Percentiles rank a stretch among this genome's conserved stretches.
phyloP scores from a whole-genome alignment of 2,329 filamentous ascomycete genomes.

The Bipolaris bicolor region DNA sequence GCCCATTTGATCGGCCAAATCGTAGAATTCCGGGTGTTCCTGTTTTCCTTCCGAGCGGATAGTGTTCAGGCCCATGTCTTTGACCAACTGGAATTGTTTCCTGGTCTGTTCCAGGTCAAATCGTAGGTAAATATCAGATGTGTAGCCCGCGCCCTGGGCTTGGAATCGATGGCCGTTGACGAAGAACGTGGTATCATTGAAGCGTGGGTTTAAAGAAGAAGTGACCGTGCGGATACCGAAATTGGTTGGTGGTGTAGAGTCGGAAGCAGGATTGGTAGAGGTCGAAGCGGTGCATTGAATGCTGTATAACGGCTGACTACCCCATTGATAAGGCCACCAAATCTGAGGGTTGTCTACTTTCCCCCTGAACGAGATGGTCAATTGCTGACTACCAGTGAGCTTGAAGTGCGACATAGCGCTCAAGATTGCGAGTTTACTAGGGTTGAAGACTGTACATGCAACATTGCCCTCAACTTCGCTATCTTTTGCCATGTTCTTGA shows the following conservation, averaged over 20 bases:
- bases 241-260: conserved; percentile 39
- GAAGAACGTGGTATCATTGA: conserved; percentile 62
- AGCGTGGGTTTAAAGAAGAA: conserved; percentile 54
- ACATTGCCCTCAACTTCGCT: conserved; percentile 12
- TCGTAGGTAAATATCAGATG: conserved; percentile 66
- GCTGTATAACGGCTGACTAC: conserved; percentile 60
- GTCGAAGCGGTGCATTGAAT: conserved; percentile 40
- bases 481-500: conserved; percentile 26
- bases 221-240: conserved; percentile 65
- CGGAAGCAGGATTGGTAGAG: conserved; percentile 34
- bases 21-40: conserved; percentile 67
- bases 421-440: conserved; percentile 2
- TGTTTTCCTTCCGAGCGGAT: conserved; percentile 69
- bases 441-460: conserved; percentile 20
- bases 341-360: conserved; percentile 55
- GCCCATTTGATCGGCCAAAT: conserved; percentile 64
- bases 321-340: conserved; percentile 70
- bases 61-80: conserved; percentile 69
- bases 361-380: conserved; percentile 2
- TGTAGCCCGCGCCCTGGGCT: conserved; percentile 66
- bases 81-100: conserved; percentile 59
- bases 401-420: conserved; percentile 6
- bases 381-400: not conserved
- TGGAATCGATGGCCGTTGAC: conserved; percentile 66
- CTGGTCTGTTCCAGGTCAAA: conserved; percentile 59